These are phyloP conservation scores for Ajuga chamaepitys DNA, from an alignment of 257 asterid genomes.

Conservation along the genomic window DNA sequence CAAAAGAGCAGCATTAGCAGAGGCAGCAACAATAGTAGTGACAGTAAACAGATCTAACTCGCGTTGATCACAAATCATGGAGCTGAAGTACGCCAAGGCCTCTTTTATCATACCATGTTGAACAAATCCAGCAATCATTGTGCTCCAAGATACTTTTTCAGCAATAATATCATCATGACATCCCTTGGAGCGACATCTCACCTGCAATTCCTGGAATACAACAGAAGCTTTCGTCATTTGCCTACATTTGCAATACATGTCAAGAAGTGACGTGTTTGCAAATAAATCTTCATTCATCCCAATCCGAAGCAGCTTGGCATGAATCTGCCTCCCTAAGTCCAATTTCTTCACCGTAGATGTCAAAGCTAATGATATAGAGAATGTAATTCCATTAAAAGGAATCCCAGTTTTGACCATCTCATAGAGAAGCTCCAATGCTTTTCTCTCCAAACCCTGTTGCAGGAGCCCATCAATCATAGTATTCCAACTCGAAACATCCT, in stretches of 20 bases:
- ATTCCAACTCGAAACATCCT: conserved; percentile 71
- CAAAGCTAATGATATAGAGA: conserved; percentile 51
- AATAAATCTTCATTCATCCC: conserved; percentile 42
- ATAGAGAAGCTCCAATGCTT: conserved; percentile 42
- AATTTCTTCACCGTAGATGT: conserved; percentile 39
- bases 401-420: conserved; percentile 44
- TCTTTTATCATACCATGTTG: conserved; percentile 47
- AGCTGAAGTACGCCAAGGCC: conserved; percentile 39
- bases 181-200: conserved; percentile 14
- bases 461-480: conserved; percentile 57
- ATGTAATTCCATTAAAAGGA: conserved; percentile 39
- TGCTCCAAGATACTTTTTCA: conserved; percentile 46
- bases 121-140: conserved; percentile 56
- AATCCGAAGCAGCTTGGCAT: conserved; percentile 40
- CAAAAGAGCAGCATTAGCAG: conserved; percentile 37
- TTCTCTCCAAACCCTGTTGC: conserved; percentile 34
- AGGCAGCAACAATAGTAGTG: conserved; percentile 47
- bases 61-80: conserved; percentile 39
- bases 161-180: conserved; percentile 27
- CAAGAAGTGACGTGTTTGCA: conserved; percentile 48
- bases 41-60: conserved; percentile 44
- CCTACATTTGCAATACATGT: conserved; percentile 73
- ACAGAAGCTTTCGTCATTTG: conserved; percentile 48
- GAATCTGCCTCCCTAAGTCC: conserved; percentile 65
- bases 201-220: conserved; percentile 32